phyloP scores from a whole-genome alignment of 495 filamentous ascomycete species.

The Podospora australis region DNA sequence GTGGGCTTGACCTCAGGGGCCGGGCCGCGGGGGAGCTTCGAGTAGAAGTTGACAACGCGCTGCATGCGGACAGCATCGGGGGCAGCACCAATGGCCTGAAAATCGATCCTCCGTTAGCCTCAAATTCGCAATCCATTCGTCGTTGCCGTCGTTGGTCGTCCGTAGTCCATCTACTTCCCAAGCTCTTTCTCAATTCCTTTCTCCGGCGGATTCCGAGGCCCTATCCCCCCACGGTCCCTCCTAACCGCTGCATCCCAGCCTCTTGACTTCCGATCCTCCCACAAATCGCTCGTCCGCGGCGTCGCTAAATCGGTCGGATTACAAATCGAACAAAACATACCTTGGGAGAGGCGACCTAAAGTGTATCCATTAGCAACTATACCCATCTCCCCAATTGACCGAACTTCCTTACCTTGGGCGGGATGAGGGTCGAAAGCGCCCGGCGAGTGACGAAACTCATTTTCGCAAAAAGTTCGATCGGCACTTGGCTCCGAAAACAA shows the following conservation, averaged over 20 bases:
- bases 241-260: not conserved
- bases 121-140: slow-evolving; percentile 20
- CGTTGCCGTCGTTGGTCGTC: not conserved
- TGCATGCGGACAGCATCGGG: slow-evolving; percentile 95
- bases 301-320: not conserved
- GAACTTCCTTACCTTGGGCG: slow-evolving; percentile 74
- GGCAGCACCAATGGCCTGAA: slow-evolving; percentile 80
- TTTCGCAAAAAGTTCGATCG: slow-evolving; percentile 38
- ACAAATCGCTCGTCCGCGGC: not conserved
- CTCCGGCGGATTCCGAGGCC: too few species aligned
- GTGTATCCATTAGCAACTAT: slow-evolving; percentile 24
- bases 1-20: slow-evolving; percentile 73
- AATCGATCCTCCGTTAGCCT: not conserved
- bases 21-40: slow-evolving; percentile 85
- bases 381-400: not conserved
- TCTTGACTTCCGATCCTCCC: not conserved
- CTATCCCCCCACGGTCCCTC: too few species aligned
- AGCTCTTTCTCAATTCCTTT: too few species aligned
- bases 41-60: slow-evolving; percentile 95
- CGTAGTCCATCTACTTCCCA: not conserved
- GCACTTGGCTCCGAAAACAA: slow-evolving; percentile 2
- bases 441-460: slow-evolving; percentile 90
- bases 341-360: slow-evolving; percentile 74
- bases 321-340: slow-evolving; percentile 54
- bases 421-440: slow-evolving; percentile 94